A percentile compares a stretch with the other conserved stretches of the same genome.
Conservation (phyloP, 2,329 filamentous ascomycete species). For the Aspergillus eucalypticola region DNA sequence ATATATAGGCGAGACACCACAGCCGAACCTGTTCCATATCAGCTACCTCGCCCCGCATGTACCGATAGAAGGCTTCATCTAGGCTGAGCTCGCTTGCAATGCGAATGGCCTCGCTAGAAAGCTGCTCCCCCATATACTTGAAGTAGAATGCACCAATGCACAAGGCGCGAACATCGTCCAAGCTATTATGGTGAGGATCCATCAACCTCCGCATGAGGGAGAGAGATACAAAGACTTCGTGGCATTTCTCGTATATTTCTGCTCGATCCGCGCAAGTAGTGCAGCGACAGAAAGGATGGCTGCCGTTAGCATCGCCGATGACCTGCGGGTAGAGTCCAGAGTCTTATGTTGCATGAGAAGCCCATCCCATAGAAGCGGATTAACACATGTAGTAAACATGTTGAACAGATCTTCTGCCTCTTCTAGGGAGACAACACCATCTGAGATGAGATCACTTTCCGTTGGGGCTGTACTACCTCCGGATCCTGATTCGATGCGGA, state of each 20-base stretch:
- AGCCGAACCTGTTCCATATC: conserved; percentile 50
- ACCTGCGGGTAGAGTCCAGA: conserved; percentile 48
- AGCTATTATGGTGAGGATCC: conserved; percentile 53
- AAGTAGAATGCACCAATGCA: conserved; percentile 60
- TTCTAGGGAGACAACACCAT: conserved; percentile 38
- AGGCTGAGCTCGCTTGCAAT: conserved; percentile 54
- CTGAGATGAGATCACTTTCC: conserved; percentile 43
- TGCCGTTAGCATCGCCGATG: conserved; percentile 52
- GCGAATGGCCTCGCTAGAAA: conserved; percentile 53
- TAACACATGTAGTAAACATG: conserved; percentile 43
- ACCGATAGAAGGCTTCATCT: conserved; percentile 47
- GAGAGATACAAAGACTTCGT: conserved; percentile 52
- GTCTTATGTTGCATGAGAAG: conserved; percentile 32
- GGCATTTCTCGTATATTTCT: conserved; percentile 50
- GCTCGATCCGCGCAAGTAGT: conserved; percentile 51
- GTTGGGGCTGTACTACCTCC: conserved; percentile 23
- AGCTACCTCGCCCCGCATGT: conserved; percentile 36
- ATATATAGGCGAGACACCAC: conserved; percentile 60
- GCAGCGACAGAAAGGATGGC: conserved; percentile 55
- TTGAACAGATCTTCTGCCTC: conserved; percentile 49
- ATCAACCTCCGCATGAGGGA: conserved; percentile 48
- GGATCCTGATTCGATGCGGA: conserved; percentile 6
- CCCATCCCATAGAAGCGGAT: conserved; percentile 47
- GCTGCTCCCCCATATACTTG: conserved; percentile 57
- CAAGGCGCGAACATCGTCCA: conserved; percentile 55